Conservation (phyloP, 2,329 filamentous ascomycete genomes). For the Bipolaris cookei region DNA sequence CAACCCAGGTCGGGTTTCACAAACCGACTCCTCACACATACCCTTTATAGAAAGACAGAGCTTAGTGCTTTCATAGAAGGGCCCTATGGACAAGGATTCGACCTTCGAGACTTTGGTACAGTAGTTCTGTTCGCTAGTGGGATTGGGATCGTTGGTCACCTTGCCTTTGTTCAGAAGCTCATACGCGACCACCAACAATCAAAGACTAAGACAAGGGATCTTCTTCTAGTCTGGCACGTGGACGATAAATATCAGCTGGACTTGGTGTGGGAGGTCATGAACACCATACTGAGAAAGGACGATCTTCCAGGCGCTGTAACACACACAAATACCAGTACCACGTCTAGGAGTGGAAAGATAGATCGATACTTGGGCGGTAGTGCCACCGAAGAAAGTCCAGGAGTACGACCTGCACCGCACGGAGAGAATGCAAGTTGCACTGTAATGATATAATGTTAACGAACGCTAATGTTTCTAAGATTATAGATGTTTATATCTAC, state of each 20-base stretch:
- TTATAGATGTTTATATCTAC: slow-evolving; percentile 25
- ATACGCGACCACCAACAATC: slow-evolving; percentile 14
- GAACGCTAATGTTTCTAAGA: slow-evolving; percentile 11
- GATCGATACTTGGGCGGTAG: slow-evolving; percentile 5
- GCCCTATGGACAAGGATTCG: slow-evolving; percentile 16
- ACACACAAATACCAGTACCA: no score
- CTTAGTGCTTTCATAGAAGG: slow-evolving; percentile 15
- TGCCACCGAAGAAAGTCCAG: slow-evolving; percentile 7
- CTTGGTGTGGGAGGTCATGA: slow-evolving; percentile 15
- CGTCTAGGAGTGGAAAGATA: slow-evolving; percentile 1
- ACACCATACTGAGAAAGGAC: slow-evolving; percentile 9
- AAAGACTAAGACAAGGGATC: slow-evolving; percentile 20
- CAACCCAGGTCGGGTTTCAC: slow-evolving; percentile 20
- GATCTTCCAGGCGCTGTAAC: neutral
- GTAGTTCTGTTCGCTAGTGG: slow-evolving; percentile 24
- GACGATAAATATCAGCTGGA: slow-evolving; percentile 15
- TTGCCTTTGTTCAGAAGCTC: slow-evolving; percentile 19
- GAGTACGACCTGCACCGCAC: slow-evolving; percentile 7
- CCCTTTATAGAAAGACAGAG: slow-evolving; percentile 3
- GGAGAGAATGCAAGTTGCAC: slow-evolving; percentile 19
- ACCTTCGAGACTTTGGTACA: slow-evolving; percentile 21
- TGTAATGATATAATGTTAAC: neutral
- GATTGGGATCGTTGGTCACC: slow-evolving; percentile 20
- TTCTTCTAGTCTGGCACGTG: slow-evolving; percentile 23
- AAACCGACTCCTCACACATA: neutral